Conservation (phyloP, 2,329 filamentous ascomycete genomes). For the Colletotrichum camelliae region DNA sequence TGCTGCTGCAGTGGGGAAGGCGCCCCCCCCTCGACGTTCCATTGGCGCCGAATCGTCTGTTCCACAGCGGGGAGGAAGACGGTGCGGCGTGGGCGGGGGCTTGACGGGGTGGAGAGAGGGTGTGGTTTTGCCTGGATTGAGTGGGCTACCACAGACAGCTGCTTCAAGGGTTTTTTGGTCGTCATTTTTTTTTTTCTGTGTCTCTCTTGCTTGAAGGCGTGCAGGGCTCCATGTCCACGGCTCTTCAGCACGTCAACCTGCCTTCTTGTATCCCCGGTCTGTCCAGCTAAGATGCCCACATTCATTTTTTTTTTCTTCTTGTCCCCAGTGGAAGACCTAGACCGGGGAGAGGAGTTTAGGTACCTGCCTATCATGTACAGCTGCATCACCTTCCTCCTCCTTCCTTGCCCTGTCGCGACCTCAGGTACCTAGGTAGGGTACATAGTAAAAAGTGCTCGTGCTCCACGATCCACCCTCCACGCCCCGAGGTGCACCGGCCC, state of each 20-base stretch:
- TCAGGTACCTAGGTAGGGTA: background rate
- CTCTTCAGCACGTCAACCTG: slow-evolving; percentile 10
- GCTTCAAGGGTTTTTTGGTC: background rate
- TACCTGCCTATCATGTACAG: background rate
- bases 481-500: background rate
- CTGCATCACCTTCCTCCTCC: background rate
- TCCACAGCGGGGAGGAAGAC: slow-evolving; percentile 12
- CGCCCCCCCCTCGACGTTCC: slow-evolving; percentile 1
- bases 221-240: background rate
- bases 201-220: background rate
- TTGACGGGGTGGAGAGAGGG: background rate
- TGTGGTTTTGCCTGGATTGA: background rate
- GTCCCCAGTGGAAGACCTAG: background rate
- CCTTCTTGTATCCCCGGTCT: background rate
- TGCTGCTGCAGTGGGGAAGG: background rate
- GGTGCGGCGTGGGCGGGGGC: background rate
- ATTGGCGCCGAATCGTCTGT: slow-evolving; percentile 19
- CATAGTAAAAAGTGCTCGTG: background rate
- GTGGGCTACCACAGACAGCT: background rate
- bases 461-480: background rate
- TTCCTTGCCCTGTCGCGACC: background rate
- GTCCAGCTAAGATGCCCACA: background rate
- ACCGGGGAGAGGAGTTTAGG: background rate
- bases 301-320: background rate
- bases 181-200: background rate